A percentile compares a stretch with the other conserved stretches of the same genome.
phyloP scores from a whole-genome alignment of 1,284 basidiomycete genomes.

The Sphaerobolus stellatus region DNA sequence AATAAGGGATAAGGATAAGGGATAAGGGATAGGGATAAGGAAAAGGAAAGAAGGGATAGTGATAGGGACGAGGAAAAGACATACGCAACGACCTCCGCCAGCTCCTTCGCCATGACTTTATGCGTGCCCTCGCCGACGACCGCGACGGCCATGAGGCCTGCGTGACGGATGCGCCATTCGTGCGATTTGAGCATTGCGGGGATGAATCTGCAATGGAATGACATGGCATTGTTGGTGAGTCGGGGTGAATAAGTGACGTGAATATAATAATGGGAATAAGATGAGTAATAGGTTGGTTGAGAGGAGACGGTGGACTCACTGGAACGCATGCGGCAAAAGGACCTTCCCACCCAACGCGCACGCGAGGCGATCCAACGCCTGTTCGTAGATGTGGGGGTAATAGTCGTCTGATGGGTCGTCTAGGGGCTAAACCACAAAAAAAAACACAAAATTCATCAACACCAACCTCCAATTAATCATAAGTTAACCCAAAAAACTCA shows the following conservation, averaged over 20 bases:
- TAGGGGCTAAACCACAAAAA: slow-evolving; percentile 55
- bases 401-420: slow-evolving; percentile 70
- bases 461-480: too few relatives aligned
- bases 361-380: slow-evolving; percentile 73
- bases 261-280: too few relatives aligned
- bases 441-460: too few relatives aligned
- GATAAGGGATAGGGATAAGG: too few relatives aligned
- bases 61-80: too few relatives aligned
- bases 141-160: slow-evolving; percentile 78
- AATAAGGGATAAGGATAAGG: too few relatives aligned
- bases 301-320: slow-evolving; percentile 25
- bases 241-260: too few relatives aligned
- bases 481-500: slow-evolving; percentile 43
- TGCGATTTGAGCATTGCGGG: slow-evolving; percentile 74
- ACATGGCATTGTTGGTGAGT: background rate
- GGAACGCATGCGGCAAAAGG: slow-evolving; percentile 73
- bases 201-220: slow-evolving; percentile 46
- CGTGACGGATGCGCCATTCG: slow-evolving; percentile 81
- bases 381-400: slow-evolving; percentile 75
- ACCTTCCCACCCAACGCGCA: slow-evolving; percentile 71
- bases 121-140: slow-evolving; percentile 73
- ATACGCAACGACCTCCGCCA: slow-evolving; percentile 72
- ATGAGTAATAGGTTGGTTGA: background rate
- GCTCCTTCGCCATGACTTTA: slow-evolving; percentile 72
- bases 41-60: too few relatives aligned